Conservation (phyloP, 139 green algal genomes). For the Coelastrella sp. region DNA sequence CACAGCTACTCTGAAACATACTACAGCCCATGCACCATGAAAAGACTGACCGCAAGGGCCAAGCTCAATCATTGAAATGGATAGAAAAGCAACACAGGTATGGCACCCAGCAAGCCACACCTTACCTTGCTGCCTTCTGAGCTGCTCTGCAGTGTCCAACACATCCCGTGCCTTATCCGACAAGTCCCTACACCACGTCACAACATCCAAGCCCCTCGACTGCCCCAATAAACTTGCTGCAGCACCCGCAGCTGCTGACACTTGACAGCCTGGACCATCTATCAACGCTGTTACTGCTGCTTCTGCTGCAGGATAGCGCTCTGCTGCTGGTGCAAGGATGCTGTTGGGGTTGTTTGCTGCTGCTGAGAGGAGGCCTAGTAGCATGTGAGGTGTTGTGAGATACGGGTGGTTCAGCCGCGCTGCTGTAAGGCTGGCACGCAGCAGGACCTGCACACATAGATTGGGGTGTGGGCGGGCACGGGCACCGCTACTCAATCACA, state of each 20-base stretch:
- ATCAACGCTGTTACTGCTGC: conserved; percentile 19
- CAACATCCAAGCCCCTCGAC: conserved; percentile 18
- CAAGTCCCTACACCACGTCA: conserved; percentile 4
- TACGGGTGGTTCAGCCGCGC: conserved; percentile 22
- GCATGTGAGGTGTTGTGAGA: conserved; percentile 18
- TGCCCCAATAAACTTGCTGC: background rate
- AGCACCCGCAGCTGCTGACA: background rate
- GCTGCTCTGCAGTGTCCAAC: conserved; percentile 21
- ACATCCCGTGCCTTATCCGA: background rate
- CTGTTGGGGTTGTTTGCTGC: background rate
- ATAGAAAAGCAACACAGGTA: too few relatives aligned
- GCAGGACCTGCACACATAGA: background rate
- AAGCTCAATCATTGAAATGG: too few relatives aligned
- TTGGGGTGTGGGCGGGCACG: too few relatives aligned
- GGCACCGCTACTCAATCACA: too few relatives aligned
- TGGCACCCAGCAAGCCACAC: background rate
- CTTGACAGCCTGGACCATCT: background rate
- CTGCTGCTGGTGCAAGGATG: conserved; percentile 1
- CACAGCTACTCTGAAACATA: too few relatives aligned
- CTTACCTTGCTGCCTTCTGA: conserved; percentile 9
- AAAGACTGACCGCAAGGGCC: too few relatives aligned
- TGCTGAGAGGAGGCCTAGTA: conserved; percentile 7
- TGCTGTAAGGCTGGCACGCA: conserved; percentile 23
- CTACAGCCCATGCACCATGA: too few relatives aligned
- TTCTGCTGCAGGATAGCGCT: conserved; percentile 9